Conservation (phyloP, 2,329 filamentous ascomycete genomes). For the Drechslerella coelobrocha region DNA sequence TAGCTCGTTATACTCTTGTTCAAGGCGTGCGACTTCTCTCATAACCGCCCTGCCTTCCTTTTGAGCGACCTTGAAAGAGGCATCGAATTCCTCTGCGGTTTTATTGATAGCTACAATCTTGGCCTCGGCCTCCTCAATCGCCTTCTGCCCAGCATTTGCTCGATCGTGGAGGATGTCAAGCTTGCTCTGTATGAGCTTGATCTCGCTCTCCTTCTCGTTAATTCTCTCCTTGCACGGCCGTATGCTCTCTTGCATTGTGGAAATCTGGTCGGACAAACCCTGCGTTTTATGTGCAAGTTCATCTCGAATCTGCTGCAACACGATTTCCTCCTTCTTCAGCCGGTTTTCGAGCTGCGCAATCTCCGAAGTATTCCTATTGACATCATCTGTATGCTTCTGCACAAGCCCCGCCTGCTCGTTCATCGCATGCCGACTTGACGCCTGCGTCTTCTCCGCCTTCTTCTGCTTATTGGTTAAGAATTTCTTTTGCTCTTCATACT, state of each 20-base stretch:
- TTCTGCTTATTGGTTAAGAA: constrained; percentile 89
- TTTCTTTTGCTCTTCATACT: constrained; percentile 97
- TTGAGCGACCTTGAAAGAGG: constrained; percentile 78
- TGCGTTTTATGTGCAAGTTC: constrained; percentile 82
- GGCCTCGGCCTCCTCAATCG: constrained; percentile 79
- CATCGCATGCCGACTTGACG: constrained; percentile 75
- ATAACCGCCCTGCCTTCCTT: constrained; percentile 76
- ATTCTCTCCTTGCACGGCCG: constrained; percentile 98
- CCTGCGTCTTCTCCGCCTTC: constrained; percentile 88
- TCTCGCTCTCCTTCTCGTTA: constrained; percentile 91
- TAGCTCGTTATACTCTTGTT: constrained; percentile 62
- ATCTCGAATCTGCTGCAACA: constrained; percentile 82
- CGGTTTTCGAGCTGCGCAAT: constrained; percentile 77
- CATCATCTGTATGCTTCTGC: constrained; percentile 77
- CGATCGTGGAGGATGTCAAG: constrained; percentile 89
- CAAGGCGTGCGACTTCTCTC: constrained; percentile 74
- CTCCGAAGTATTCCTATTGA: constrained; percentile 76
- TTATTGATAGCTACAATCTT: constrained; percentile 79
- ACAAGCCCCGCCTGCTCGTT: constrained; percentile 79
- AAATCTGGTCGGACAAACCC: constrained; percentile 88
- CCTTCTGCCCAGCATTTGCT: constrained; percentile 82
- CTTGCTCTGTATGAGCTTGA: constrained; percentile 93
- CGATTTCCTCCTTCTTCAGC: constrained; percentile 78
- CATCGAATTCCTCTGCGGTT: constrained; percentile 72
- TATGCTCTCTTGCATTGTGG: constrained; percentile 86